Conservation (phyloP, 257 asterid species). For the Solanum arcanum region DNA sequence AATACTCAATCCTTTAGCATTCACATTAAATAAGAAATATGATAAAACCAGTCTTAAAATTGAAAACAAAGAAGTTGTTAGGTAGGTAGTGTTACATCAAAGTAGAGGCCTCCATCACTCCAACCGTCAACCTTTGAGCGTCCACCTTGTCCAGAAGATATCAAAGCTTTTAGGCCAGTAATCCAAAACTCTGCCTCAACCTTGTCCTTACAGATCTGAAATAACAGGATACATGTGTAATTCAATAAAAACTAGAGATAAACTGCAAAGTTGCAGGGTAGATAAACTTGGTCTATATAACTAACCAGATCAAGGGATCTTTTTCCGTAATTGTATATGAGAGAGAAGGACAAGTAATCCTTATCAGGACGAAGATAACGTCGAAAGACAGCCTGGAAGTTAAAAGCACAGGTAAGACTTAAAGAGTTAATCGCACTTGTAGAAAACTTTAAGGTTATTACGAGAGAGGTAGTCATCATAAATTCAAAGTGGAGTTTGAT, state of each 20-base stretch:
- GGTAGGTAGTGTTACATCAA: conserved; percentile 44
- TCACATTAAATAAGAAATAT: neutral
- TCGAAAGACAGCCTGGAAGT: conserved; percentile 79
- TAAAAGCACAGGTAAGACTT: neutral
- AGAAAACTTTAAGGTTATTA: neutral
- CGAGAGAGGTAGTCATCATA: neutral
- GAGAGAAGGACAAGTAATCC: conserved; percentile 88
- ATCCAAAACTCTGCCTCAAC: conserved; percentile 96
- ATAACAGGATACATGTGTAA: neutral
- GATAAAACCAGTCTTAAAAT: neutral
- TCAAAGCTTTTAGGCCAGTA: conserved; percentile 70
- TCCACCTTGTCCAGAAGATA: conserved; percentile 69
- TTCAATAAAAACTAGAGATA: conserved; percentile 1
- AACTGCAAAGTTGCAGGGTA: neutral
- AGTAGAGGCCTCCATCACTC: conserved; percentile 77
- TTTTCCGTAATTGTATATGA: conserved; percentile 79
- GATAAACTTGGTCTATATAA: conserved; percentile 4
- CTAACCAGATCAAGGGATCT: conserved; percentile 95
- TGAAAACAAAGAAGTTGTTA: neutral
- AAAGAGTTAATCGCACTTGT: neutral
- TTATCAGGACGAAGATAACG: conserved; percentile 80
- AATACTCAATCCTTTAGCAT: neutral
- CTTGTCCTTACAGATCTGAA: conserved; percentile 84
- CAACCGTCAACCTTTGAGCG: conserved; percentile 95
- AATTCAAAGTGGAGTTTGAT: neutral